Percentiles rank a stretch among this genome's conserved stretches.
Conservation (phyloP, 2,329 filamentous ascomycete species). For the Ploettnerulaceae sp. region DNA sequence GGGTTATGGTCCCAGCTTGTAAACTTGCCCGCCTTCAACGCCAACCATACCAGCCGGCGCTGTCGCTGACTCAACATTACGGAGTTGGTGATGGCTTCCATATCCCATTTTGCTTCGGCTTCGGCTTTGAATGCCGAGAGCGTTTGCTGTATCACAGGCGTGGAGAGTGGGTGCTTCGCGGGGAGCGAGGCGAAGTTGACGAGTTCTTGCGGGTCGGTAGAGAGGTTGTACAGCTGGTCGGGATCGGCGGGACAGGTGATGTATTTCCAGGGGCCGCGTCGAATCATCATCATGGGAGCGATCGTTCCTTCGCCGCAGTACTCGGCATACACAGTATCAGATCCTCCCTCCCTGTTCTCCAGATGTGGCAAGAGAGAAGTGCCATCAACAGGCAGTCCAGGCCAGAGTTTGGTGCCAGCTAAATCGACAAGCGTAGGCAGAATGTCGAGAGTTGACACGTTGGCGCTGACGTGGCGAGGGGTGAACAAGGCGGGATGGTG, state of each 20-base stretch:
- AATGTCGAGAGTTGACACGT: conserved; percentile 87
- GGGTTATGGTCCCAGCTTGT: conserved; percentile 86
- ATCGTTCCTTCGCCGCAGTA: conserved; percentile 93
- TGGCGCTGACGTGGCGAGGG: conserved; percentile 72
- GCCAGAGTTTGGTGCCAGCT: conserved; percentile 64
- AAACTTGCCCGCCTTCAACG: conserved; percentile 69
- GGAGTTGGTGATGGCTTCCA: conserved; percentile 68
- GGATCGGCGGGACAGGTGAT: conserved; percentile 80
- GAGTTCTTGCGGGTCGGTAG: conserved; percentile 48
- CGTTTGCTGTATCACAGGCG: conserved; percentile 29
- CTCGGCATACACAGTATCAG: conserved; percentile 88
- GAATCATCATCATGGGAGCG: conserved; percentile 89
- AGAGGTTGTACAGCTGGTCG: conserved; percentile 78
- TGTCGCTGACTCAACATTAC: conserved; percentile 75
- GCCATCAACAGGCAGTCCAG: conserved; percentile 79
- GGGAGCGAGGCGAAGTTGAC: conserved; percentile 39
- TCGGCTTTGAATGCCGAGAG: conserved; percentile 69
- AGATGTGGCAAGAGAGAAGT: conserved; percentile 76
- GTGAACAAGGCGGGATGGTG: conserved; percentile 72
- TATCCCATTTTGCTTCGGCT: conserved; percentile 72
- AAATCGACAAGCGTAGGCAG: conserved; percentile 85
- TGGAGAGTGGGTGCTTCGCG: conserved; percentile 31
- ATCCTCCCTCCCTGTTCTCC: conserved; percentile 54
- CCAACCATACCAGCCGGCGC: conserved; percentile 72
- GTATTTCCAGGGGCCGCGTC: conserved; percentile 85